Conservation (phyloP, 768 basidiomycete genomes). For the Cubamyces lactineus region DNA sequence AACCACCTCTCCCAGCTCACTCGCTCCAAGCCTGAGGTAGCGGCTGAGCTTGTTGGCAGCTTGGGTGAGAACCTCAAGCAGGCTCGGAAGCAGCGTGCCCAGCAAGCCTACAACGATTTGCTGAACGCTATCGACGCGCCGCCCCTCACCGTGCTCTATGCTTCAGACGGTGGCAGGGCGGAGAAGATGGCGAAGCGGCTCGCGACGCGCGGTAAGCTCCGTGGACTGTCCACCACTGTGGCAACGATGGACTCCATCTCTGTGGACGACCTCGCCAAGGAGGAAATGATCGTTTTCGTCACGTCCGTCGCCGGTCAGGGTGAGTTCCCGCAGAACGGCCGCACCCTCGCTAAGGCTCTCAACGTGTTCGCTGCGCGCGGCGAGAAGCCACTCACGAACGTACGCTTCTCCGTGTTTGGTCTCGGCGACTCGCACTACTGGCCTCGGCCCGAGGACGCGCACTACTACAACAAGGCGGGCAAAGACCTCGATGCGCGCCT, state of each 20-base stretch:
- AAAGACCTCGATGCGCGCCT: conserved; percentile 88
- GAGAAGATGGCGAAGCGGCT: conserved; percentile 95
- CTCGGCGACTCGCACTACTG: conserved; percentile 99
- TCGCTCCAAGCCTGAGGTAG: conserved; percentile 77
- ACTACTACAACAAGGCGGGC: conserved; percentile 96
- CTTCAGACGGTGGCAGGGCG: conserved; percentile 93
- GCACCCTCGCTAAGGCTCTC: conserved; percentile 85
- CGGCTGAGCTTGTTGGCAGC: conserved; percentile 80
- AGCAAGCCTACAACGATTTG: conserved; percentile 83
- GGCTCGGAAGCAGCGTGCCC: conserved; percentile 79
- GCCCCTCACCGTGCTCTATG: conserved; percentile 87
- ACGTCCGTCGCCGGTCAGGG: conserved; percentile 97
- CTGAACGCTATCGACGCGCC: conserved; percentile 86
- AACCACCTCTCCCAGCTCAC: conserved; percentile 96
- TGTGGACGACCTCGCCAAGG: conserved; percentile 68
- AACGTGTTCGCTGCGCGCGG: conserved; percentile 64
- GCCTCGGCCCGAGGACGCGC: conserved; percentile 95
- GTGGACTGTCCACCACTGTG: conserved; percentile 78
- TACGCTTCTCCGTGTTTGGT: conserved; percentile 85
- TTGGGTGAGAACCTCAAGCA: conserved; percentile 84
- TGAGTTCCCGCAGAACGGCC: conserved; percentile 95
- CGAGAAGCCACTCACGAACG: conserved; percentile 60
- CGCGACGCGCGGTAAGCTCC: conserved; percentile 76
- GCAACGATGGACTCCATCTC: conserved; percentile 82
- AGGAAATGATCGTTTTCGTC: conserved; percentile 75